These are phyloP conservation scores for Populus alba DNA, from an alignment of 345 rosid genomes.

Conservation along the genomic window DNA sequence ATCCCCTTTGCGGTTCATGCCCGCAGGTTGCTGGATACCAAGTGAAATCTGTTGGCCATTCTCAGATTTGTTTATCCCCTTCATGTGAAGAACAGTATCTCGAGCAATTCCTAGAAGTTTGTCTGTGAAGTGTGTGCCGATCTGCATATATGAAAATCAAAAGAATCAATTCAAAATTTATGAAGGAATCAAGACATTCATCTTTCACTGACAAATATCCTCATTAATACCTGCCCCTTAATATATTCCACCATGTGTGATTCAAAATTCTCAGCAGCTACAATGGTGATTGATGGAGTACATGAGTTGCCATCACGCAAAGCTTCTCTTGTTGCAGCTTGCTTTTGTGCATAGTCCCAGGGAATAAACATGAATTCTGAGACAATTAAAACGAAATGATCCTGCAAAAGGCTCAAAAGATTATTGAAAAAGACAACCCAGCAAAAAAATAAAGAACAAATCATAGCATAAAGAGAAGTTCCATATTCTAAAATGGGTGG, in stretches of 20 bases:
- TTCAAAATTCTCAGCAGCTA: slow-evolving; percentile 65
- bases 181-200: slow-evolving; percentile 12
- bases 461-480: slow-evolving; percentile 2
- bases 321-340: slow-evolving; percentile 41
- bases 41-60: slow-evolving; percentile 23
- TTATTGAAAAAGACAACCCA: background rate
- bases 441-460: background rate
- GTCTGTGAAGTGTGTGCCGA: slow-evolving; percentile 59
- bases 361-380: slow-evolving; percentile 87
- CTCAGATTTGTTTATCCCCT: slow-evolving; percentile 42
- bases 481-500: background rate
- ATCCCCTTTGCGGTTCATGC: slow-evolving; percentile 42
- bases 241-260: slow-evolving; percentile 60
- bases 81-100: slow-evolving; percentile 57
- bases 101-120: slow-evolving; percentile 64
- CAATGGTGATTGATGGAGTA: slow-evolving; percentile 64
- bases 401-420: slow-evolving; percentile 49
- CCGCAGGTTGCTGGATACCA: slow-evolving; percentile 25
- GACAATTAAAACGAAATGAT: slow-evolving; percentile 69
- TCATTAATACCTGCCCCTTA: slow-evolving; percentile 55
- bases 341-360: slow-evolving; percentile 70
- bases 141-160: slow-evolving; percentile 38
- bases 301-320: slow-evolving; percentile 44
- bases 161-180: slow-evolving; percentile 2
- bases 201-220: slow-evolving; percentile 1